phyloP scores from a whole-genome alignment of 2,329 filamentous ascomycete genomes.

The Chaetomium olivaceum region DNA sequence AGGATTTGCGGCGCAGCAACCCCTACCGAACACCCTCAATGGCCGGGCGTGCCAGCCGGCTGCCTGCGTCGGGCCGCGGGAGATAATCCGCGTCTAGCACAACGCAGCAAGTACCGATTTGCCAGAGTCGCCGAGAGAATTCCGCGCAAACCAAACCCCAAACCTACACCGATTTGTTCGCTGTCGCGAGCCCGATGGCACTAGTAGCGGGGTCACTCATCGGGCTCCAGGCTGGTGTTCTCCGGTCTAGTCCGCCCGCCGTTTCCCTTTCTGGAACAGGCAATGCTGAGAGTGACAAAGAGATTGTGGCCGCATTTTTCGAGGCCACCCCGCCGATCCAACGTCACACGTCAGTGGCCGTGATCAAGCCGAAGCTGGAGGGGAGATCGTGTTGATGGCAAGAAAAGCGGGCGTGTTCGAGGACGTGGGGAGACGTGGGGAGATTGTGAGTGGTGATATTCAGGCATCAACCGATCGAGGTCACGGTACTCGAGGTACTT shows the following conservation, averaged over 20 bases:
- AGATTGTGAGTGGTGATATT: neutral
- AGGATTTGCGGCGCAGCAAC: constrained; percentile 3
- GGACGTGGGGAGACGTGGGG: neutral
- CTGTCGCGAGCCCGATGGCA: neutral
- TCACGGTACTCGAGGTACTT: constrained; percentile 3
- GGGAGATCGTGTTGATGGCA: neutral
- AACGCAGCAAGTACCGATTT: neutral
- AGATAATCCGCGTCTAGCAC: neutral
- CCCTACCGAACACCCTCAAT: neutral
- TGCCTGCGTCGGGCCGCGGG: neutral
- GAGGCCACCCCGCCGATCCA: constrained; percentile 29
- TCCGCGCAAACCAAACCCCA: neutral
- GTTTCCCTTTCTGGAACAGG: constrained; percentile 17
- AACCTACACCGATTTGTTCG: neutral
- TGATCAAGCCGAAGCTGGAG: constrained; percentile 22
- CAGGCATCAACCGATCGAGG: constrained; percentile 6
- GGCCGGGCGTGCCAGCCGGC: neutral
- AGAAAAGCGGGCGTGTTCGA: neutral
- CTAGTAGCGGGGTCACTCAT: neutral
- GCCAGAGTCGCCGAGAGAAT: neutral
- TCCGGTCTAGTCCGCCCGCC: neutral
- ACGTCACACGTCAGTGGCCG: constrained; percentile 30
- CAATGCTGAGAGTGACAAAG: constrained; percentile 27
- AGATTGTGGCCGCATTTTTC: constrained; percentile 30
- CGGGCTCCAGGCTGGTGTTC: neutral